Conservation (phyloP, 208 protist genomes). For the Trypanosoma rangeli region DNA sequence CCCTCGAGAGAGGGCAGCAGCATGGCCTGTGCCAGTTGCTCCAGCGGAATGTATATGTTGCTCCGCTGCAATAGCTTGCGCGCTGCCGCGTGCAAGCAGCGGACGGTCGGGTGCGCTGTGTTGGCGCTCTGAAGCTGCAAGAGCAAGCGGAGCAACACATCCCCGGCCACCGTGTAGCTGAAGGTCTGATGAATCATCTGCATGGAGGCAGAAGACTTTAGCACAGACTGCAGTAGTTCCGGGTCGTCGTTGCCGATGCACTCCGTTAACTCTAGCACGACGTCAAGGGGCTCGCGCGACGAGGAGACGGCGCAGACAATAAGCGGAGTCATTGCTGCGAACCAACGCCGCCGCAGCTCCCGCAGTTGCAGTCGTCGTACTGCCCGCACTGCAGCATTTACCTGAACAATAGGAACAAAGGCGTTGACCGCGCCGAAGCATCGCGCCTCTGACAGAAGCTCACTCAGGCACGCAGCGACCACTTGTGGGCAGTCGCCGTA, state of each 20-base stretch:
- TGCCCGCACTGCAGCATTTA: slow-evolving; percentile 10
- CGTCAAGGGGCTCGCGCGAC: slow-evolving; percentile 26
- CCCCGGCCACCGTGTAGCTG: slow-evolving; percentile 1
- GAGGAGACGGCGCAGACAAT: slow-evolving; percentile 17
- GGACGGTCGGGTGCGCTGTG: slow-evolving; percentile 17
- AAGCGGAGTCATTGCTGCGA: slow-evolving; percentile 18
- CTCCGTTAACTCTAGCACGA: slow-evolving; percentile 24
- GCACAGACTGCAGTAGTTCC: slow-evolving; percentile 13
- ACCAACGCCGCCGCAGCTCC: slow-evolving; percentile 25
- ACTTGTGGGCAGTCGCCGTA: slow-evolving; percentile 21
- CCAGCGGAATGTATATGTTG: slow-evolving; percentile 1
- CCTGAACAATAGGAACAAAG: slow-evolving; percentile 21
- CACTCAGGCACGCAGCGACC: slow-evolving; percentile 12
- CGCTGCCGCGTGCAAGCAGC: slow-evolving; percentile 16
- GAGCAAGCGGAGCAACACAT: slow-evolving; percentile 24
- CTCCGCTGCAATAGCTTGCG: slow-evolving; percentile 2
- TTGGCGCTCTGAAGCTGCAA: slow-evolving; percentile 23
- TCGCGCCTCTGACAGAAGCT: slow-evolving; percentile 19
- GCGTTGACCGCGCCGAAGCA: slow-evolving; percentile 18
- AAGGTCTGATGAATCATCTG: slow-evolving; percentile 18
- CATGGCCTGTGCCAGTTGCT: slow-evolving; percentile 23
- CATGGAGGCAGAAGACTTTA: slow-evolving; percentile 19
- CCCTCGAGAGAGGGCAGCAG: slow-evolving; percentile 27
- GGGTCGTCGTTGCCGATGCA: slow-evolving; percentile 17
- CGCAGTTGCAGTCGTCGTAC: slow-evolving; percentile 9